Base-by-base conservation (phyloP, 306 rosid genomes). In the Cucurbita moschata region DNA sequence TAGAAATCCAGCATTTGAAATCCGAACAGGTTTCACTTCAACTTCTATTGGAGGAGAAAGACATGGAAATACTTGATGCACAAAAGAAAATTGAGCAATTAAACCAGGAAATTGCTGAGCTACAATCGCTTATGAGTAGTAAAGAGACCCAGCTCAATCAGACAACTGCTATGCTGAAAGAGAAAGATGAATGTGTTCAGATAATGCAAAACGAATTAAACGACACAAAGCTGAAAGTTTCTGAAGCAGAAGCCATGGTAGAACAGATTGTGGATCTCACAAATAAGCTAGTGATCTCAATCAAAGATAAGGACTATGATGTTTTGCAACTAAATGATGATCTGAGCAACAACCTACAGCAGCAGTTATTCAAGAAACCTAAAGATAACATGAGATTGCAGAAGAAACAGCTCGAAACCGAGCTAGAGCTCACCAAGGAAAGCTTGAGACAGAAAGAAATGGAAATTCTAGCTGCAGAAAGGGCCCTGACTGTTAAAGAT, bases 1-100 rank as follows among this genome's bases (percentile, higher is more conserved):
- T 94, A 30, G 92, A 89, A 80, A 89, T 91, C 83, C 88, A 89
- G 81, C 87, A 88, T 74, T 82, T 91, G 82, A 91, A 85, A 89
- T 87, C 95, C 40, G 88, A 85, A 70, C 87, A 79, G 84, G 88
- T 86, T 51, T 78, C 97, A 18, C 92, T 91, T 76, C 78, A 61
- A 85, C 79, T 75, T 82, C 68, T 88, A 43, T 84, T 94, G 86
- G 88, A 84, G 40, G 92, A 89, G 82, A 94, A 86, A 76, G 99
- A 94, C 79, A 69, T 81, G 81, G 97, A 91, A 80, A 96, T 94
- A 78, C 78, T 82, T n/a, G 80, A 76, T 82, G 91, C 97, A 23
- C 90, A 81, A 83, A 91, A 85, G 77, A 86, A 73, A 77, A 81
- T 89, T n/a, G 83, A 47, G 46, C 84, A 84, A 12, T 60, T 91